Evolutionary conservation across 2,329 filamentous ascomycete genomes (phyloP).

Genomic region (Cladosporium sp.): DNA sequence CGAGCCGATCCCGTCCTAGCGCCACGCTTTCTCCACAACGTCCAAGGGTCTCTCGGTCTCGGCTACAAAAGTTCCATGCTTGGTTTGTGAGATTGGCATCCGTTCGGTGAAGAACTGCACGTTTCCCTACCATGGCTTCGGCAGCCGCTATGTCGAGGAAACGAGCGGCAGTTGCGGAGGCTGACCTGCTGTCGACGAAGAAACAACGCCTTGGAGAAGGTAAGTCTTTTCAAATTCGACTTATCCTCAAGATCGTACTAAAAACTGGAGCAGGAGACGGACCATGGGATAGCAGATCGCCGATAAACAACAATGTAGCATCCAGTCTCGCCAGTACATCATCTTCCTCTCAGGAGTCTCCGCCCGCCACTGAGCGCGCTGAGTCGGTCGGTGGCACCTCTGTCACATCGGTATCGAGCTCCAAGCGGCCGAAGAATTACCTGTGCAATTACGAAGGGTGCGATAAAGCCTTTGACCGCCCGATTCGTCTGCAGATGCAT

Average conservation of each 20-base stretch:
- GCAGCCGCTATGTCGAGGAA: constrained; percentile 10
- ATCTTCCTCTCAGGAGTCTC: constrained; percentile 1
- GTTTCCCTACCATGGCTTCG: constrained; percentile 2
- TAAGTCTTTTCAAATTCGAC: not conserved
- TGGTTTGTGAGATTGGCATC: not conserved
- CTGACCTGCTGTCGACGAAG: not conserved
- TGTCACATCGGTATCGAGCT: constrained; percentile 17
- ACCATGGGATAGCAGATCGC: constrained; percentile 3
- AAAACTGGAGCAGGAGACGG: not conserved
- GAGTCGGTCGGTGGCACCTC: constrained; percentile 21
- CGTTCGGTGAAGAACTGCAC: not conserved
- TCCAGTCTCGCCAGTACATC: not conserved
- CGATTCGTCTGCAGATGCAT: constrained; percentile 72
- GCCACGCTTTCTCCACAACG: constrained; percentile 1
- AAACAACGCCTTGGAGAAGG: constrained; percentile 4
- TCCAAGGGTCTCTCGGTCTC: not conserved
- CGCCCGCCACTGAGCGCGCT: constrained; percentile 4
- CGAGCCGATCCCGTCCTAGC: not conserved
- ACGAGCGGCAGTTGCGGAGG: constrained; percentile 3
- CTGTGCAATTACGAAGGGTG: constrained; percentile 69
- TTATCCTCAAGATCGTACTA: no score
- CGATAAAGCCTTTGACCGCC: constrained; percentile 79
- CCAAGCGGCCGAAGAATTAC: constrained; percentile 64
- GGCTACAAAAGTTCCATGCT: constrained; percentile 7
- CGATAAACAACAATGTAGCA: not conserved